Evolutionary conservation across 1,284 basidiomycete species (phyloP).

Genomic region (Trametes hirsuta): DNA sequence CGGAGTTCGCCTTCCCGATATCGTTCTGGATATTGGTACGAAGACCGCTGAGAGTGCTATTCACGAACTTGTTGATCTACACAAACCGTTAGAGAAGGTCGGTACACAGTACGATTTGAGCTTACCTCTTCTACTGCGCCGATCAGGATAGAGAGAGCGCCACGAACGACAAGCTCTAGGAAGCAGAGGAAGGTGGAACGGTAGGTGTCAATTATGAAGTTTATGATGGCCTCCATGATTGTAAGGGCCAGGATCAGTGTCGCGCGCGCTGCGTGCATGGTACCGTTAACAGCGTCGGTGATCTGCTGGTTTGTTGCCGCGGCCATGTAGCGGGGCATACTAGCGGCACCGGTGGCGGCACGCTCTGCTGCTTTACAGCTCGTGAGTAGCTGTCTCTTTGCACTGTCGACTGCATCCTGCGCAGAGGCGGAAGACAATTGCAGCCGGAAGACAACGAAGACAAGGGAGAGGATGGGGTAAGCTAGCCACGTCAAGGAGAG

Average conservation of each 20-base stretch:
- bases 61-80: conserved; percentile 76
- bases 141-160: conserved; percentile 81
- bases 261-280: conserved; percentile 76
- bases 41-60: conserved; percentile 60
- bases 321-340: conserved; percentile 87
- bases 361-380: conserved; percentile 84
- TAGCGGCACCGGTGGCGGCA: conserved; percentile 81
- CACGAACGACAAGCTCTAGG: conserved; percentile 86
- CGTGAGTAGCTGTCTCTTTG: conserved; percentile 73
- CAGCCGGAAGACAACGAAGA: conserved; percentile 86
- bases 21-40: conserved; percentile 74
- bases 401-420: conserved; percentile 65
- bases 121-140: conserved; percentile 79
- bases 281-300: conserved; percentile 75
- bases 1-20: conserved; percentile 68
- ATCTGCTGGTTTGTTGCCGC: conserved; percentile 83
- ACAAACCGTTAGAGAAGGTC: not conserved
- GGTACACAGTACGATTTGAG: conserved; percentile 15
- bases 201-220: conserved; percentile 92
- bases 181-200: conserved; percentile 92
- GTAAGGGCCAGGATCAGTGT: conserved; percentile 77
- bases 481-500: conserved; percentile 86
- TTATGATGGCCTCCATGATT: conserved; percentile 84
- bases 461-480: conserved; percentile 82
- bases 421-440: conserved; percentile 73